A percentile compares a stretch with the other conserved stretches of the same genome.
Evolutionary conservation across 2,329 filamentous ascomycete genomes (phyloP).

Genomic region (Fusarium mundagurra): DNA sequence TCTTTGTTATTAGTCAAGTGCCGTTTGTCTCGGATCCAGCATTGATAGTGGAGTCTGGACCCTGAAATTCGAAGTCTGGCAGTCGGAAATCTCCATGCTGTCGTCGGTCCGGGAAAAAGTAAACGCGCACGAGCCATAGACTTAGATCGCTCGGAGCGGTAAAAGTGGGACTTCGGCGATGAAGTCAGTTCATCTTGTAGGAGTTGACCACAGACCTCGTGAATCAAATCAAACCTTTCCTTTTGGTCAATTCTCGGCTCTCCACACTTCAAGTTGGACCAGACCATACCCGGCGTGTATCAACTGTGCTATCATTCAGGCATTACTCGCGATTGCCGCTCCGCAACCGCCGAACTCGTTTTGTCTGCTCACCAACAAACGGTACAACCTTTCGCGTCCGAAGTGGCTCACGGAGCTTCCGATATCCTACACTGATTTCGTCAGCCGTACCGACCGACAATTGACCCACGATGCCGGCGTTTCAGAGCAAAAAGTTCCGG

Average conservation of each 20-base stretch:
- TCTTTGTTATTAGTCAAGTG: constrained; percentile 9
- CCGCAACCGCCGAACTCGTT: constrained; percentile 17
- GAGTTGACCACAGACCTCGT: background rate
- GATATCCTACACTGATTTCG: background rate
- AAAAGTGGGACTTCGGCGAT: constrained; percentile 19
- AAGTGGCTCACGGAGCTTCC: constrained; percentile 17
- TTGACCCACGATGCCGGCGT: constrained; percentile 56
- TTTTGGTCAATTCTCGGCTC: constrained; percentile 9
- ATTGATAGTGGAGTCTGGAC: constrained; percentile 25
- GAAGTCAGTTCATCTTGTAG: constrained; percentile 22
- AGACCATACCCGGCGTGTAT: background rate
- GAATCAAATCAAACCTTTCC: constrained; percentile 27
- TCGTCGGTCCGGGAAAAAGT: constrained; percentile 28
- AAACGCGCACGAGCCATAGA: constrained; percentile 33
- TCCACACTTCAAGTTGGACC: background rate
- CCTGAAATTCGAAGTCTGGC: constrained; percentile 16
- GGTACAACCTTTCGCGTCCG: background rate
- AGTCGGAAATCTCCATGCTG: background rate
- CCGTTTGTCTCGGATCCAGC: background rate
- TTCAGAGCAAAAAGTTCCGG: constrained; percentile 77
- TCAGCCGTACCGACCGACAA: constrained; percentile 2
- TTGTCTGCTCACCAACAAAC: background rate
- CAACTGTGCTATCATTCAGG: background rate
- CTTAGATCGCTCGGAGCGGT: background rate
- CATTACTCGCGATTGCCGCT: background rate